A percentile compares a stretch with the other conserved stretches of the same genome.
phyloP scores from a whole-genome alignment of 768 basidiomycete genomes.

The Phylloporus rhodoxanthus region DNA sequence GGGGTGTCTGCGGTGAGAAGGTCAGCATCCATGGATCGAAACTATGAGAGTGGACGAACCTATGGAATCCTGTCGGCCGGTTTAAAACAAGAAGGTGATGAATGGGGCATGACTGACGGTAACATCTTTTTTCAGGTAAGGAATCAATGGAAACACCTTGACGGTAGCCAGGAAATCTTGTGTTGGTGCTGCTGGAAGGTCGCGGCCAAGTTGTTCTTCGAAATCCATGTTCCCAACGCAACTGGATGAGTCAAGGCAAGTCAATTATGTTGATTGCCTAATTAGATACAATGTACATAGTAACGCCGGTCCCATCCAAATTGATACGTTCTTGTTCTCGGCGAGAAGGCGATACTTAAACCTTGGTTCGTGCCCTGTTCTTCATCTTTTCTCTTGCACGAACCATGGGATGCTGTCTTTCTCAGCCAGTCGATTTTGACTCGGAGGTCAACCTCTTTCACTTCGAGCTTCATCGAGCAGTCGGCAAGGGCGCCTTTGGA shows the following conservation, averaged over 20 bases:
- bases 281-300: conserved; percentile 21
- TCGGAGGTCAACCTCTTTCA: conserved; percentile 86
- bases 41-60: conserved; percentile 14
- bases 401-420: conserved; percentile 55
- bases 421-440: conserved; percentile 81
- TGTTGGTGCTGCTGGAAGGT: conserved; percentile 46
- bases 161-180: conserved; percentile 54
- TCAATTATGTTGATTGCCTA: conserved; percentile 8
- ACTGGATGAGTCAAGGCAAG: neutral
- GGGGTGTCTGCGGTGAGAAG: conserved; percentile 48
- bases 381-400: conserved; percentile 33
- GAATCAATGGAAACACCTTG: conserved; percentile 79
- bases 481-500: conserved; percentile 97
- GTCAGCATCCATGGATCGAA: neutral
- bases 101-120: conserved; percentile 40
- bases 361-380: conserved; percentile 14
- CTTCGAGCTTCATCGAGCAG: conserved; percentile 91
- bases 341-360: conserved; percentile 22
- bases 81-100: conserved; percentile 17
- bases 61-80: conserved; percentile 19
- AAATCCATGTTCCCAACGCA: conserved; percentile 29
- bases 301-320: conserved; percentile 17
- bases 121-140: conserved; percentile 63
- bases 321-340: conserved; percentile 32
- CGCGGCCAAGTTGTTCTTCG: conserved; percentile 23